Evolutionary conservation across 768 basidiomycete species (phyloP).

Genomic region (Podaxis rugospora): DNA sequence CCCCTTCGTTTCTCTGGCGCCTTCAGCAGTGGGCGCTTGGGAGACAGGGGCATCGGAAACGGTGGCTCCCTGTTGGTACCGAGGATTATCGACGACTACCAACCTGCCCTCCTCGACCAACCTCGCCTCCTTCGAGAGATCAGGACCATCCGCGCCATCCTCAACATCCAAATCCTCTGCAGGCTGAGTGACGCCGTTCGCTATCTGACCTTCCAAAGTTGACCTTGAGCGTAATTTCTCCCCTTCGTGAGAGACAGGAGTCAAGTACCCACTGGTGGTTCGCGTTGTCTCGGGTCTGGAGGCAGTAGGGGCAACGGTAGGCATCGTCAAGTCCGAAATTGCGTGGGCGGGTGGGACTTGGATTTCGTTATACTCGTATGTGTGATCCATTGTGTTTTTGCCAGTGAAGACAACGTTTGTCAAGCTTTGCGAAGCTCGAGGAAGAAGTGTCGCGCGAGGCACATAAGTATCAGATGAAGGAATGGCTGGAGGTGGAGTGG

Average conservation of each 20-base stretch:
- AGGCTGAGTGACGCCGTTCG: not conserved
- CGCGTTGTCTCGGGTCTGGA: slow-evolving; percentile 4
- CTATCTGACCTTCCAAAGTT: not conserved
- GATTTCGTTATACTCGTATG: not conserved
- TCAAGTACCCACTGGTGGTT: slow-evolving; percentile 5
- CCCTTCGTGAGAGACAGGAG: slow-evolving; percentile 12
- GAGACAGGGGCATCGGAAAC: not conserved
- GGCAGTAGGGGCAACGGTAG: not conserved
- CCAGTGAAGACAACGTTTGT: not conserved
- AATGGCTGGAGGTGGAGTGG: not conserved
- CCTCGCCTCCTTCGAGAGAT: slow-evolving; percentile 31
- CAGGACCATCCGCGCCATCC: slow-evolving; percentile 17
- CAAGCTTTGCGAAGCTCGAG: not conserved
- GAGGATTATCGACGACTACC: slow-evolving; percentile 52
- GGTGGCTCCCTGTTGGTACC: slow-evolving; percentile 27
- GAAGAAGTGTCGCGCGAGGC: not conserved
- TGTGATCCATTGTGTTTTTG: not conserved
- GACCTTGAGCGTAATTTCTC: not conserved
- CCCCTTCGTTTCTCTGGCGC: not conserved
- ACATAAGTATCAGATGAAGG: not conserved
- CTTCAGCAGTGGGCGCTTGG: not conserved
- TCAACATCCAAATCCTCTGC: slow-evolving; percentile 11
- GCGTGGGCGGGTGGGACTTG: slow-evolving; percentile 7
- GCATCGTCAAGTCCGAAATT: slow-evolving; percentile 1
- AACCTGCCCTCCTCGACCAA: slow-evolving; percentile 26